Evolutionary conservation across 1,284 basidiomycete species (phyloP).

Genomic region (Pseudozyma hubeiensis): DNA sequence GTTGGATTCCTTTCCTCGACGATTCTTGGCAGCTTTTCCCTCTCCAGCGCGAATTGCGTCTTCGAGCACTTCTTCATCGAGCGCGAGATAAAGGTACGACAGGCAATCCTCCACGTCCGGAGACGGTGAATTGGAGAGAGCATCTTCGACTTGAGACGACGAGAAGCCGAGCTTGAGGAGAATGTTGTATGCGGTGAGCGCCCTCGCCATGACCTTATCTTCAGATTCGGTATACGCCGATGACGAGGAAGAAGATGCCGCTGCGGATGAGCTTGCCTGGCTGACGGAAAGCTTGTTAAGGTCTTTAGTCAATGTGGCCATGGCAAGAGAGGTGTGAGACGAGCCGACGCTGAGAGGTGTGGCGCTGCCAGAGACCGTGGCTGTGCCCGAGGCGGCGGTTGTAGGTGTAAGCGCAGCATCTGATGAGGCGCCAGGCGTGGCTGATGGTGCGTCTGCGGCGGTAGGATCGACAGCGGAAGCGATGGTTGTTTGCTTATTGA

Average conservation of each 20-base stretch:
- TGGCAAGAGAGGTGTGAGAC: slow-evolving; percentile 36
- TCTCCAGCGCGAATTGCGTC: slow-evolving; percentile 73
- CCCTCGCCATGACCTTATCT: slow-evolving; percentile 76
- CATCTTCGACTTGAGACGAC: slow-evolving; percentile 78
- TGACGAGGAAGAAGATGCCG: slow-evolving; percentile 14
- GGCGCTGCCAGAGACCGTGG: slow-evolving; percentile 34
- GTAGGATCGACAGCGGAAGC: slow-evolving; percentile 62
- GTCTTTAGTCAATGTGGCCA: slow-evolving; percentile 45
- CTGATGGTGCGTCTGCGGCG: slow-evolving; percentile 4
- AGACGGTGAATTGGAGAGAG: slow-evolving; percentile 74
- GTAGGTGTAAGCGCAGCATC: slow-evolving; percentile 21
- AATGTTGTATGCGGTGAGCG: slow-evolving; percentile 84
- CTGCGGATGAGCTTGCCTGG: slow-evolving; percentile 6
- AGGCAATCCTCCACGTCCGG: slow-evolving; percentile 89
- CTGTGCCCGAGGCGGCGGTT: slow-evolving; percentile 19
- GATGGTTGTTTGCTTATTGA: slow-evolving; percentile 68
- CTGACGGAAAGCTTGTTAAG: slow-evolving; percentile 37
- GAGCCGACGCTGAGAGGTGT: slow-evolving; percentile 40
- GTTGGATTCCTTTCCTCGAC: slow-evolving; percentile 34
- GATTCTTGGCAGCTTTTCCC: slow-evolving; percentile 62
- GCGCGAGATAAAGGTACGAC: slow-evolving; percentile 67
- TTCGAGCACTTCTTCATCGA: slow-evolving; percentile 74
- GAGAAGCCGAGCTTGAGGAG: slow-evolving; percentile 86
- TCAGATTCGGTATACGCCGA: slow-evolving; percentile 42
- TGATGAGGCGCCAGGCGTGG: slow-evolving; percentile 3